Base-by-base conservation (phyloP, 768 basidiomycete genomes). In the Naematelia encephala region DNA sequence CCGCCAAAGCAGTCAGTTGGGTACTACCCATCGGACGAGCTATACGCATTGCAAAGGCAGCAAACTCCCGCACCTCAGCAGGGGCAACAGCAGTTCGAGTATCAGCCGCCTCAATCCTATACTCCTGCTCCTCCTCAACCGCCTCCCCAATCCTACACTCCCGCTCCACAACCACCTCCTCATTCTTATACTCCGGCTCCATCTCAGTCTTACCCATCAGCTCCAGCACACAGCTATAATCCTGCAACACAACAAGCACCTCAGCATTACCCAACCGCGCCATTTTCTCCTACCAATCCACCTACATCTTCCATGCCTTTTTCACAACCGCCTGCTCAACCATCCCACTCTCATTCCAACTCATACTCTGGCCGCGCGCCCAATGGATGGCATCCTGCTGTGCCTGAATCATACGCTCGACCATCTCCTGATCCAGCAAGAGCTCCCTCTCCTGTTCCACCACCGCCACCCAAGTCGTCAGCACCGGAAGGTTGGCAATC, bases 21-120 rank as follows among this genome's bases (percentile, higher is more conserved):
- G 12, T 73, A 73, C 28, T 73, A 73, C 29, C 71, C 71, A 2
- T 73, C 71, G 8, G 71, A 73, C 51, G 71, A 73, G 61, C 63
- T 73, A 21, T 73, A 73, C 39, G 61, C 48, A 1, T 43, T 57
- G 12, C 63, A 63, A 27, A 45, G 61, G 21, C 63, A 61, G 19
- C 30, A 54, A 8, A 30, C 30, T 8, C 14, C 51, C 21, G 28
- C 58, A 21, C 26, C 51, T n/a, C 34, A 39, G 34, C 34, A 39
- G 34, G 8, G 34, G 34, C 34, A 39, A 39, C 34, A 39, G 16
- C 34, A 39, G 34, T 16, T 16, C 8, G 34, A 39, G 34, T n/a
- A n/a, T n/a, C 44, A 14, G 45, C 13, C 43, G 11, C 22, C 25
- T 21, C 10, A 60, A 44, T 34, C 50, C 42, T 19, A 50, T 47